These are phyloP conservation scores for Bipolaris gigantea DNA, from an alignment of 2,329 filamentous ascomycete genomes.

Conservation along the genomic window DNA sequence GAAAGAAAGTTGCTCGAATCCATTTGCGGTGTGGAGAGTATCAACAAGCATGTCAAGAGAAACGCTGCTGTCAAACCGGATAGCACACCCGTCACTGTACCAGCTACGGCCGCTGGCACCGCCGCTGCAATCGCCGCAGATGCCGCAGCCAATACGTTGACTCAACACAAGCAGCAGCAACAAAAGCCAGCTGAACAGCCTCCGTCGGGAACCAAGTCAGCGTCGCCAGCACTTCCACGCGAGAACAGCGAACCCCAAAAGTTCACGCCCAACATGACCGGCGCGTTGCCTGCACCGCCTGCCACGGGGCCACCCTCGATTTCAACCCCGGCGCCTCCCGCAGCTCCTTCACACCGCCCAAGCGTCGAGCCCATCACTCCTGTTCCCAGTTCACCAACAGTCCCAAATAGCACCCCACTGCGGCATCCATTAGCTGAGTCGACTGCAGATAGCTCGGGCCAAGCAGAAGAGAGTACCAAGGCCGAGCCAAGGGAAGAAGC, in stretches of 20 bases:
- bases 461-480: constrained; percentile 15
- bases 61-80: constrained; percentile 15
- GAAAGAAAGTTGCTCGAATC: constrained; percentile 31
- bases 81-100: constrained; percentile 10
- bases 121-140: constrained; percentile 42
- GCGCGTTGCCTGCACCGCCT: constrained; percentile 11
- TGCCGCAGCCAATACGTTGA: constrained; percentile 28
- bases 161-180: constrained; percentile 1
- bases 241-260: constrained; percentile 27
- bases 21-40: constrained; percentile 27
- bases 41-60: constrained; percentile 21
- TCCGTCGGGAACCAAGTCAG: background rate
- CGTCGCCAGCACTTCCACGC: constrained; percentile 6
- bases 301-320: constrained; percentile 1
- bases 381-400: constrained; percentile 39
- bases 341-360: constrained; percentile 29
- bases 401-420: constrained; percentile 29
- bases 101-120: constrained; percentile 26
- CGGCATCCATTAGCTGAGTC: constrained; percentile 24
- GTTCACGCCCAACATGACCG: constrained; percentile 35
- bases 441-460: constrained; percentile 12
- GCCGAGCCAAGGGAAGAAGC: constrained; percentile 2
- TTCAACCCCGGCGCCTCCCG: constrained; percentile 14
- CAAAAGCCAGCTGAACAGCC: constrained; percentile 2
- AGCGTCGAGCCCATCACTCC: constrained; percentile 44